Evolutionary conservation across 2,329 filamentous ascomycete species (phyloP), one percentile per base, ranked within the genome.

Genomic region (Penicillium capsulatum): DNA sequence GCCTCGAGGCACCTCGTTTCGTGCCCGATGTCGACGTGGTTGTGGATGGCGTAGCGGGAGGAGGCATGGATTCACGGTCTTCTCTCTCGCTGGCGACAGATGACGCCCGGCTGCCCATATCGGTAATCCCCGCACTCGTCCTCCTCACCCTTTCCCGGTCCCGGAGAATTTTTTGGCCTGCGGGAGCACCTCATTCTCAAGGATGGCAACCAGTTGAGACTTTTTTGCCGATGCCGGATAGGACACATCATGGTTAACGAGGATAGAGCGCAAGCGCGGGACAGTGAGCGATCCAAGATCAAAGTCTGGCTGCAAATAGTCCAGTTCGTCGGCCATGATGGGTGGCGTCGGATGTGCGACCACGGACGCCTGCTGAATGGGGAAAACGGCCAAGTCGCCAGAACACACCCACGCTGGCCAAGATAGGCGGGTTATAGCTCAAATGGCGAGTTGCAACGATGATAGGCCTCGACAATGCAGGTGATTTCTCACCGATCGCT

Each of bases 211-310:
- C 15, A 98, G 80, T 59, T 94, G 84, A 0, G 80, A 72, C 71
- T 98, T 98, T 71, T 97, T 98, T 9, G 92, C 89, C 3, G 83
- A 90, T 0, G 87, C 83, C 4, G 90, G 84, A 61, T 95, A 97
- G 26, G 80, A 70, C 57, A 97, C 73, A 61, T 89, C 85, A 69
- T 98, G 87, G 50, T 81, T 84, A 57, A 97, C 86, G 42, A 98
- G 80, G 51, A 97, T 94, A 34, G 86, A 91, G 57, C 92, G 86
- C 54, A 98, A 74, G 31, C 85, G 84, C 17, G 92, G 89, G 34
- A 97, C 81, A 1, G 89, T 97, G 48, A 97, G 78, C 49, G 77
- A 80, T 59, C 77, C 76, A 14, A 92, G 81, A 63, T 98, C 88
- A 63, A 96, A 97, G 55, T 79, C 86, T 38, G 86, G 77, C 59